A percentile compares a stretch with the other conserved stretches of the same genome.
These are phyloP conservation scores for Clonostachys solani DNA, from an alignment of 2,329 filamentous ascomycete genomes.

Conservation along the genomic window DNA sequence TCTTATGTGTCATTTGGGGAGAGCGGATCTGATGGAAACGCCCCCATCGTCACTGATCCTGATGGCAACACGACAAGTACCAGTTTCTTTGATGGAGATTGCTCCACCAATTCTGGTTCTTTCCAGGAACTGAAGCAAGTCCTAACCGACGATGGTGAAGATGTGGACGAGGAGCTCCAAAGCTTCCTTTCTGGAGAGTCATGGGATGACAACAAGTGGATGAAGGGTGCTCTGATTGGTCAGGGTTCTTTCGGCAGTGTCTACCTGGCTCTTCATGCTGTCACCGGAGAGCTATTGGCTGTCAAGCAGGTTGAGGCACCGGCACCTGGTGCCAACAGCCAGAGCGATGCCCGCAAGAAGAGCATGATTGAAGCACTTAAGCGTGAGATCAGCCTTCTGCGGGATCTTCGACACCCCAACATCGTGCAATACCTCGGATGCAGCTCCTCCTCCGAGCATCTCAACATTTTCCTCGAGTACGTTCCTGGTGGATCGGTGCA, in stretches of 20 bases:
- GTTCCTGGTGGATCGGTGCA: constrained; percentile 96
- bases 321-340: constrained; percentile 69
- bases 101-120: constrained; percentile 60
- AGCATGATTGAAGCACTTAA: constrained; percentile 97
- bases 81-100: constrained; percentile 83
- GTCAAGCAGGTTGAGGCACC: constrained; percentile 98
- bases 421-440: constrained; percentile 98
- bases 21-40: constrained; percentile 65
- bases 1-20: constrained; percentile 90
- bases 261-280: constrained; percentile 89
- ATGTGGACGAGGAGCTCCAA: constrained; percentile 81
- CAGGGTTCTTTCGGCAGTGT: constrained; percentile 96
- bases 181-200: constrained; percentile 90
- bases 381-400: constrained; percentile 89
- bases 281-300: constrained; percentile 95
- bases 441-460: constrained; percentile 81
- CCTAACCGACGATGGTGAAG: constrained; percentile 86
- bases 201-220: constrained; percentile 97
- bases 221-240: constrained; percentile 96
- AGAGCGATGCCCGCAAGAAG: constrained; percentile 88
- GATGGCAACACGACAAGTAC: constrained; percentile 67
- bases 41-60: constrained; percentile 70
- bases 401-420: constrained; percentile 91
- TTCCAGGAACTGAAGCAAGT: constrained; percentile 82
- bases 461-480: constrained; percentile 99